Conservation (phyloP, 2,329 filamentous ascomycete genomes). For the Exophiala aquamarina region DNA sequence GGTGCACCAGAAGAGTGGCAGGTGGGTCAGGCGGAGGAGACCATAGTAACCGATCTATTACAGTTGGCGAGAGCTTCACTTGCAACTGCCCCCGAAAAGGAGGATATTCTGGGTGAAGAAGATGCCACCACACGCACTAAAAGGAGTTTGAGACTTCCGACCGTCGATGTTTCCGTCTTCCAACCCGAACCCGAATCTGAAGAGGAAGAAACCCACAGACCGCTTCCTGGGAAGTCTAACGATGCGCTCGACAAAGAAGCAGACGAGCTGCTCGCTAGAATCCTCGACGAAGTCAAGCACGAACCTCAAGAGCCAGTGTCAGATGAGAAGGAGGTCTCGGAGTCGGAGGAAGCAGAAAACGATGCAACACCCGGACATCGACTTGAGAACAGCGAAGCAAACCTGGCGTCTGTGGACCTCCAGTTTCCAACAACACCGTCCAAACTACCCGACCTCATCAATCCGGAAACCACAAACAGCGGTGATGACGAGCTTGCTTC, state of each 20-base stretch:
- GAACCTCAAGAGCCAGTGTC: slow-evolving; percentile 11
- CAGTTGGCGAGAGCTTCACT: slow-evolving; percentile 26
- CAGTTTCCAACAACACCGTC: slow-evolving; percentile 24
- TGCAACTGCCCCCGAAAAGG: slow-evolving; percentile 5
- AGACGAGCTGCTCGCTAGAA: slow-evolving; percentile 30
- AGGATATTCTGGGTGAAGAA: slow-evolving; percentile 4
- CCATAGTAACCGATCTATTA: slow-evolving; percentile 30
- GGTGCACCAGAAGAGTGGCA: slow-evolving; percentile 31
- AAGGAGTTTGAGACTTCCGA: slow-evolving; percentile 7
- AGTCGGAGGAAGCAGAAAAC: slow-evolving; percentile 12
- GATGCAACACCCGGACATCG: slow-evolving; percentile 1
- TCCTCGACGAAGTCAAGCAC: slow-evolving; percentile 31
- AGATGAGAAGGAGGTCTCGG: slow-evolving; percentile 6
- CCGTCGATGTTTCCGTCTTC: slow-evolving; percentile 26
- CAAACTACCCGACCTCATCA: slow-evolving; percentile 17
- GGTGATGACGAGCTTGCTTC: slow-evolving; percentile 27
- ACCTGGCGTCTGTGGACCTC: slow-evolving; percentile 1
- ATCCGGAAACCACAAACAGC: slow-evolving; percentile 2
- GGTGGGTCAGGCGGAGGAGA: slow-evolving; percentile 24
- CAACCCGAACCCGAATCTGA: slow-evolving; percentile 17
- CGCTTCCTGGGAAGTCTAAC: slow-evolving; percentile 5
- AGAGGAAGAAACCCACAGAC: slow-evolving; percentile 9
- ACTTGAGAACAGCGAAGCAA: background rate
- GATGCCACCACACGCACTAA: background rate
- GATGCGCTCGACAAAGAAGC: slow-evolving; percentile 28